Base-by-base conservation (phyloP, 176 grass and related monocot species). In the Carex littledalei region DNA sequence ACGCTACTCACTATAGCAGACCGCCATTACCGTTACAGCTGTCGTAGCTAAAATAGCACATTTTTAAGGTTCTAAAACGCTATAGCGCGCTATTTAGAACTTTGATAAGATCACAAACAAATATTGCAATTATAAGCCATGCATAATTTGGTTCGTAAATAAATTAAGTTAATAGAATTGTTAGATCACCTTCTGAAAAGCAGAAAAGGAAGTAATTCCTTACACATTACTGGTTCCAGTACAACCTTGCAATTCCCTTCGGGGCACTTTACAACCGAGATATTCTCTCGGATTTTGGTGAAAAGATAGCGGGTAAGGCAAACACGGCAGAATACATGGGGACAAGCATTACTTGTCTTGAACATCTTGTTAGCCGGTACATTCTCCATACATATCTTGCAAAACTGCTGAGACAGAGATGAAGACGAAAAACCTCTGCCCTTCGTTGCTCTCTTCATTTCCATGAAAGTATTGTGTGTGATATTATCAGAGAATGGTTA, bases 371-470 rank as follows among this genome's bases (percentile, higher is more conserved):
- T 2, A 17, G 59, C 54, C 1, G 78, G 65, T 56, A 87, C 82
- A 4, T 57, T 31, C 20, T 97, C 89, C 88, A 94, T 86, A 84
- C 94, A 97, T 76, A 97, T 97, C 81, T 76, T 89, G 88, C 94
- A 97, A 32, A 63, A 88, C 2, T 69, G 63, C n/a, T 61, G 16
- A 77, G 43, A 2, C 15, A 18, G 52, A 24, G 20, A 63, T 8
- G 80, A 22, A 54, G 50, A 6, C 2, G 62, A 83, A 52, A 29
- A 79, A 4, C 49, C 34, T 11, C n/a, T 6, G n/a, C 12, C 16
- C 35, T 7, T 53, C 39, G 3, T 20, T 65, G 22, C 16, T 17
- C 13, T 70, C 24, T 74, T 74, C 29, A 29, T 29, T 29, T 1
- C 29, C 29, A 29, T 29, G 29, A 2, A 29, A 29, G 29, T 29